A percentile compares a stretch with the other conserved stretches of the same genome.
Evolutionary conservation across 176 grass and related monocot genomes (phyloP).

Genomic region (Tillandsia fasciculata): DNA sequence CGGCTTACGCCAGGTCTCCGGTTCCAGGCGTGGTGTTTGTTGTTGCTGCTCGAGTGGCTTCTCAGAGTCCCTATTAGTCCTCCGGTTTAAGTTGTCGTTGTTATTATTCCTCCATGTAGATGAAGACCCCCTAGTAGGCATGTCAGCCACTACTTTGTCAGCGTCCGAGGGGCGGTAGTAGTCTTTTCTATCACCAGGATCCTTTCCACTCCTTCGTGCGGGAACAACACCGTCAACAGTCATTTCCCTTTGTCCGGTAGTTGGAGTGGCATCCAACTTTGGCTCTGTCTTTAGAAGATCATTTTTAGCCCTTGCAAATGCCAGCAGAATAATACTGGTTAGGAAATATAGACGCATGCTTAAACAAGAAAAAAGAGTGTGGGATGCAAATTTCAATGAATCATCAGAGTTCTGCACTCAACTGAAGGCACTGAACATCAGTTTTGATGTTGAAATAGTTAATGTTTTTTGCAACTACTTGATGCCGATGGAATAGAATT

Average conservation of each 20-base stretch:
- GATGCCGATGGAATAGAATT: too few relatives aligned
- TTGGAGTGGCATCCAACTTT: constrained; percentile 41
- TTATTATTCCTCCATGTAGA: constrained; percentile 42
- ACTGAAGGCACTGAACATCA: neutral
- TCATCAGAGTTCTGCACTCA: neutral
- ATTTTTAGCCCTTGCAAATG: constrained; percentile 47
- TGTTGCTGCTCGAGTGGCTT: constrained; percentile 37
- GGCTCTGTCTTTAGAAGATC: constrained; percentile 54
- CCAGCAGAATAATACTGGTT: neutral
- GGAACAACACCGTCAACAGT: constrained; percentile 29
- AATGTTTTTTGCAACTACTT: neutral
- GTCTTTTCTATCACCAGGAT: constrained; percentile 42
- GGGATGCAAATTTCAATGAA: neutral
- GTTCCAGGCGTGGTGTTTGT: constrained; percentile 29
- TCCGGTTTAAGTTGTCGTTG: constrained; percentile 10
- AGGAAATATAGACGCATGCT: neutral
- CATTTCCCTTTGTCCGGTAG: constrained; percentile 36
- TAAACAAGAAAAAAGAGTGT: neutral
- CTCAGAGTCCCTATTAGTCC: constrained; percentile 38
- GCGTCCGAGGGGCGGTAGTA: constrained; percentile 24
- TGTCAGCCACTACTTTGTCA: constrained; percentile 26
- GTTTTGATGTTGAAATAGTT: neutral
- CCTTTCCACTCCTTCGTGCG: constrained; percentile 55
- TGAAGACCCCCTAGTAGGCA: neutral
- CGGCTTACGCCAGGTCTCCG: constrained; percentile 90